Evolutionary conservation across 805 yeast species (phyloP), one percentile per base, ranked within the genome.

Genomic region (Yamadazyma philogaea): DNA sequence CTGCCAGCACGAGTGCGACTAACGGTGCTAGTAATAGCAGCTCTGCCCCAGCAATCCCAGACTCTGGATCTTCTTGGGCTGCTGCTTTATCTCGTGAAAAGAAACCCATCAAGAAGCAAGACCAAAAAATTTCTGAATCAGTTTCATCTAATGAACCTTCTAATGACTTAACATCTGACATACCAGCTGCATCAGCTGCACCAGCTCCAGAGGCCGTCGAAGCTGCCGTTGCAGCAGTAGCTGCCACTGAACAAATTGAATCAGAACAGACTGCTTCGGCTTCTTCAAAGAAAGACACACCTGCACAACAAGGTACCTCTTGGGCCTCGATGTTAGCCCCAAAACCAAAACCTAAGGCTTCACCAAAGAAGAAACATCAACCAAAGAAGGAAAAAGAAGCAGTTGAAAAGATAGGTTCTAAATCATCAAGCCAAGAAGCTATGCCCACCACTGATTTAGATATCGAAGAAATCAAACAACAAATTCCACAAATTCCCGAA

Each of bases 321-420:
- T 82, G 88, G 86, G 87, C 88, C 22, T 77, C 89, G 14, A 78
- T 83, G 53, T 82, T 82, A 40, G 64, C 72, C 42, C 74, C 73
- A 32, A 68, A 67, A 53, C 82, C 87, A 34, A 72, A 74, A 55
- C 61, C 68, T 28, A 46, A 44, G 38, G 16, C 30, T 20, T 61
- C 54, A 44, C 35, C 53, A 51, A 58, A 44, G 48, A 55, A 33
- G 27, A 55, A 61, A 19, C 30, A 38, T 16, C 44, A 44, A 42
- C 18, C 21, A 24, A 24, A 34, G 21, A 40, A 47, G 55, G 52
- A 39, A 53, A 51, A 43, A 37, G 21, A 32, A 26, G 39, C 21
- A 14, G 34, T 15, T 12, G 40, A 46, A 55, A 52, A 40, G 53
- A 51, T 40, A 33, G 21, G 20, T 15, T 24, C 17, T 17, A 12